phyloP scores from a whole-genome alignment of 192 early-diverging fungal species.

The Backusella sp. region DNA sequence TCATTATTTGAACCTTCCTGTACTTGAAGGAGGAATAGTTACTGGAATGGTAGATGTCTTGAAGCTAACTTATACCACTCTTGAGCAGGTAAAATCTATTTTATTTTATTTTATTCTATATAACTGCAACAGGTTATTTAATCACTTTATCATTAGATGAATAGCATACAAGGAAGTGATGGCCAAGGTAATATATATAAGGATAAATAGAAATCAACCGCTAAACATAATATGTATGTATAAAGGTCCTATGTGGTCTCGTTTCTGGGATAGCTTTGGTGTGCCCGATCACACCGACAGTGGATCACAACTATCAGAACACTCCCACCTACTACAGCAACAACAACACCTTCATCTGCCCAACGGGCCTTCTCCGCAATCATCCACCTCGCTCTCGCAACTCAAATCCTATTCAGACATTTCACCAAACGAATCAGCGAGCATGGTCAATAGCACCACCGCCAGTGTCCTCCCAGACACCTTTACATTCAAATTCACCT shows the following conservation, averaged over 20 bases:
- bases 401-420: conserved; percentile 50
- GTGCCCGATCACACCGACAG: conserved; percentile 61
- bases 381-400: conserved; percentile 40
- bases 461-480: conserved; percentile 6
- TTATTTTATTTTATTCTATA: no score
- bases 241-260: conserved; percentile 51
- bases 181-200: conserved; percentile 6
- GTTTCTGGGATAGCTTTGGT: conserved; percentile 73
- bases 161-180: conserved; percentile 48
- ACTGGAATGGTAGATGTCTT: conserved; percentile 83
- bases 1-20: conserved; percentile 83
- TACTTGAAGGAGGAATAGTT: conserved; percentile 68
- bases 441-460: conserved; percentile 35
- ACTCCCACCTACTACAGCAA: conserved; percentile 28
- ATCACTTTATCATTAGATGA: conserved; percentile 24
- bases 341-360: neutral
- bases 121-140: no score
- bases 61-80: conserved; percentile 76
- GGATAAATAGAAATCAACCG: neutral
- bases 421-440: conserved; percentile 53
- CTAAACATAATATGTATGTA: no score
- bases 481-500: conserved; percentile 79
- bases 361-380: conserved; percentile 34
- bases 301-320: conserved; percentile 66
- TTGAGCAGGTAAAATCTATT: conserved; percentile 66